Base-by-base conservation (phyloP, 257 asterid species). In the Leonotis leonurus region DNA sequence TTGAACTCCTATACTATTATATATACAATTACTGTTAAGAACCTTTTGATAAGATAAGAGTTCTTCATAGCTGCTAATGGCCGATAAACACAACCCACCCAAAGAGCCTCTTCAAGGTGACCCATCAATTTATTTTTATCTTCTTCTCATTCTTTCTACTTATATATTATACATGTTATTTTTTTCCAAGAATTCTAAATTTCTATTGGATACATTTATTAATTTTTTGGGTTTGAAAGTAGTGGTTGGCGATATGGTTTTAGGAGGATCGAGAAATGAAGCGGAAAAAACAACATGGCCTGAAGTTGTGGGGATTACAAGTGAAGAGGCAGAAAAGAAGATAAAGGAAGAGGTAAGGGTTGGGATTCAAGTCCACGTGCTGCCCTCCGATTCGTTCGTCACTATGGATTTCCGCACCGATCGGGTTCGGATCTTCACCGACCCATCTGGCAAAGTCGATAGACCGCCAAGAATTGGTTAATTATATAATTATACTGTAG, bases 341-440 rank as follows among this genome's bases (percentile, higher is more conserved):
- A 70, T 84, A 8, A 67, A 81, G 60, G 82, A 72, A 49, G 85
- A 81, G 67, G 71, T 35, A 39, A 75, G 77, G 12, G 59, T 26
- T 8, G 69, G 14, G 12, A 33, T 20, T 6, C 55, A 1, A 33
- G 11, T 65, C 8, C 53, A 33, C 17, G 57, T 70, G 55, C 52
- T 74, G 6, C 75, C 69, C 11, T 24, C 72, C 8, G 78, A 58
- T 29, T 65, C 66, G 16, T 11, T 22, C 10, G 40, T 76, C 12
- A 83, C 90, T 0, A 58, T 70, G 73, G 90, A 85, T 60, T 76
- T 9, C 22, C 75, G 78, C 49, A 24, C 45, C 0, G 73, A 76
- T 39, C 70, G 88, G 70, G 86, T 83, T 9, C 81, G 90, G 48
- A 75, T 85, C 74, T 76, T 76, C 69, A 57, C 67, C 0, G 80